phyloP scores from a whole-genome alignment of 208 protist genomes.

The Acanthamoeba triangularis region DNA sequence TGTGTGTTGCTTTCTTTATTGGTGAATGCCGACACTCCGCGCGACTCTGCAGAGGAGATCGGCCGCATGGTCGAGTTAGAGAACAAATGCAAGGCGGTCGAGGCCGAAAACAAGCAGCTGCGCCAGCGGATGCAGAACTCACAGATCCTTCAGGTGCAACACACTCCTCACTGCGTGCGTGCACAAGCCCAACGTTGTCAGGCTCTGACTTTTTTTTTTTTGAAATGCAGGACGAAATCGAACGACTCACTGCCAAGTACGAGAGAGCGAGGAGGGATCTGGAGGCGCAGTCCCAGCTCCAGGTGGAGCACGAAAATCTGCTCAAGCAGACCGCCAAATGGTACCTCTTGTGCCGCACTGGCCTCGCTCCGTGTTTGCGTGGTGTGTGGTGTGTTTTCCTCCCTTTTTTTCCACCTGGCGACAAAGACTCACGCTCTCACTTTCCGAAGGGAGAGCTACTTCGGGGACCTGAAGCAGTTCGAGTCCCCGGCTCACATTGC shows the following conservation, averaged over 20 bases:
- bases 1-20: background rate
- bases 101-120: conserved; percentile 9
- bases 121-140: conserved; percentile 25
- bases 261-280: background rate
- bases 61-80: conserved; percentile 27
- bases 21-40: background rate
- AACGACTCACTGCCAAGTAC: background rate
- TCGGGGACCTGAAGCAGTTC: conserved; percentile 33
- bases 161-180: too few species aligned
- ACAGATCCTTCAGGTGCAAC: conserved; percentile 4
- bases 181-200: background rate
- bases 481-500: conserved; percentile 33
- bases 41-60: background rate
- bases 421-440: background rate
- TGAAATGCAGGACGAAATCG: background rate
- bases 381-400: background rate
- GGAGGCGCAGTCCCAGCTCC: background rate
- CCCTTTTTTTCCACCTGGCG: background rate
- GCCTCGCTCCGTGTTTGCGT: background rate
- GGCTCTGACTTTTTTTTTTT: background rate
- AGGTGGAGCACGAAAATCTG: conserved; percentile 19
- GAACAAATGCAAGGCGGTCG: background rate
- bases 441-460: conserved; percentile 40
- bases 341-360: background rate
- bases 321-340: conserved; percentile 40